Conservation (phyloP, 2,329 filamentous ascomycete species). For the Aschersonia sp. region DNA sequence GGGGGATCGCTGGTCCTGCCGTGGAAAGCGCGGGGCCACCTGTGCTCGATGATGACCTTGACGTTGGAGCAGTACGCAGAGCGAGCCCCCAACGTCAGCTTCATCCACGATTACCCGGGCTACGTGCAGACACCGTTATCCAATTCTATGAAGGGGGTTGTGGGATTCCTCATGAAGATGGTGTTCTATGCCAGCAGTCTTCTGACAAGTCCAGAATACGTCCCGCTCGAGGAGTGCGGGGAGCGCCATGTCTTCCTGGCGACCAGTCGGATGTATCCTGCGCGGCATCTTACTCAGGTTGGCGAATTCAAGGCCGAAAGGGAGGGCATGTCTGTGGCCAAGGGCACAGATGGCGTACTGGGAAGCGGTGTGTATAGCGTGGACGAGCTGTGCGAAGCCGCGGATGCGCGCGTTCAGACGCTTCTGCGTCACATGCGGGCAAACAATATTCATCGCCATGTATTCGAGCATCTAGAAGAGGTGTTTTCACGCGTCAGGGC, state of each 20-base stretch:
- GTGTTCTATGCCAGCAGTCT: background rate
- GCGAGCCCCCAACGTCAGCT: constrained; percentile 20
- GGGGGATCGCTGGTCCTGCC: background rate
- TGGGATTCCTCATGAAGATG: background rate
- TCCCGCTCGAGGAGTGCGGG: background rate
- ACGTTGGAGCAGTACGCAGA: constrained; percentile 28
- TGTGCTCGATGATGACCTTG: constrained; percentile 31
- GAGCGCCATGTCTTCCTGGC: constrained; percentile 4
- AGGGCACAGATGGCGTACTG: background rate
- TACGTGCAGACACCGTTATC: constrained; percentile 8
- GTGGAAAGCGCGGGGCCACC: constrained; percentile 15
- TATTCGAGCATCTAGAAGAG: background rate
- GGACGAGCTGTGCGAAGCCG: background rate
- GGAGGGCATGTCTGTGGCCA: background rate
- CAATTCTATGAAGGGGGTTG: background rate
- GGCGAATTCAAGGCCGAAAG: too few relatives aligned
- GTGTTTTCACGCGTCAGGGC: background rate
- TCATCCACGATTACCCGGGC: constrained; percentile 17
- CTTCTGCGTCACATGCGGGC: background rate
- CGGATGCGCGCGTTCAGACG: background rate
- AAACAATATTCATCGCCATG: too few relatives aligned
- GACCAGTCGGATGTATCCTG: constrained; percentile 4
- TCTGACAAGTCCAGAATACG: background rate
- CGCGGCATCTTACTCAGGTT: background rate
- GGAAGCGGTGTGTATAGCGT: background rate